These are phyloP conservation scores for Spathaspora sp. DNA, from an alignment of 1,139 yeast genomes.

Conservation along the genomic window DNA sequence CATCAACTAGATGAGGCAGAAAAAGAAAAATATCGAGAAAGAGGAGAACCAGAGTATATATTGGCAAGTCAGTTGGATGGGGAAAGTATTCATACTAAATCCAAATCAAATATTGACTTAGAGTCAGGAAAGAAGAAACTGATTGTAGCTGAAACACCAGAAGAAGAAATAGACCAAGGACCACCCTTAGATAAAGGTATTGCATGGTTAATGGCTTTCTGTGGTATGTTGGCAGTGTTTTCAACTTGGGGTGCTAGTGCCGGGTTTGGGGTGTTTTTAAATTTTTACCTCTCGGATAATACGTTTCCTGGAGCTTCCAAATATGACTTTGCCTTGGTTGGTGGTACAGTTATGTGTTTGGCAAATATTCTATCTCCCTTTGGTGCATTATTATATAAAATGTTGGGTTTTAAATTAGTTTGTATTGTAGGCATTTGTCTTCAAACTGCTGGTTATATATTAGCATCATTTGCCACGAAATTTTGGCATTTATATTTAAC, in stretches of 20 bases:
- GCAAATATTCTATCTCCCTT: slow-evolving; percentile 64
- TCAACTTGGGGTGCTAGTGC: slow-evolving; percentile 79
- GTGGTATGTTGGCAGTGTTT: slow-evolving; percentile 47
- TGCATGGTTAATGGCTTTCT: slow-evolving; percentile 67
- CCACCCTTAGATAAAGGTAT: slow-evolving; percentile 63
- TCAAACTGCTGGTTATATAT: slow-evolving; percentile 56
- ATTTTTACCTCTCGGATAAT: slow-evolving; percentile 47
- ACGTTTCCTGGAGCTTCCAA: slow-evolving; percentile 57
- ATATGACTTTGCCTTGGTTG: slow-evolving; percentile 66
- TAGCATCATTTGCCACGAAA: slow-evolving; percentile 63
- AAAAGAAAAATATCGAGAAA: slow-evolving; percentile 16
- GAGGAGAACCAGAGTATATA: slow-evolving; percentile 23
- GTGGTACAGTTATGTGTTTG: slow-evolving; percentile 59
- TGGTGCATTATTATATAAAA: slow-evolving; percentile 31
- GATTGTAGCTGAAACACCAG: slow-evolving; percentile 9
- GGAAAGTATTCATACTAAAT: slow-evolving; percentile 10
- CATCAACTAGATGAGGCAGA: slow-evolving; percentile 21
- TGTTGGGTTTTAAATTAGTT: slow-evolving; percentile 34
- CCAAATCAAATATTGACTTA: slow-evolving; percentile 7
- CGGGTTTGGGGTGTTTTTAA: slow-evolving; percentile 66
- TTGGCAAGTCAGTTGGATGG: slow-evolving; percentile 23
- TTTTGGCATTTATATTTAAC: slow-evolving; percentile 67
- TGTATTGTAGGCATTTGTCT: slow-evolving; percentile 50
- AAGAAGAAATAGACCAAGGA: slow-evolving; percentile 14
- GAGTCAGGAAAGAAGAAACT: slow-evolving; percentile 6